phyloP scores from a whole-genome alignment of 495 filamentous ascomycete species.

The Xylaria curta region DNA sequence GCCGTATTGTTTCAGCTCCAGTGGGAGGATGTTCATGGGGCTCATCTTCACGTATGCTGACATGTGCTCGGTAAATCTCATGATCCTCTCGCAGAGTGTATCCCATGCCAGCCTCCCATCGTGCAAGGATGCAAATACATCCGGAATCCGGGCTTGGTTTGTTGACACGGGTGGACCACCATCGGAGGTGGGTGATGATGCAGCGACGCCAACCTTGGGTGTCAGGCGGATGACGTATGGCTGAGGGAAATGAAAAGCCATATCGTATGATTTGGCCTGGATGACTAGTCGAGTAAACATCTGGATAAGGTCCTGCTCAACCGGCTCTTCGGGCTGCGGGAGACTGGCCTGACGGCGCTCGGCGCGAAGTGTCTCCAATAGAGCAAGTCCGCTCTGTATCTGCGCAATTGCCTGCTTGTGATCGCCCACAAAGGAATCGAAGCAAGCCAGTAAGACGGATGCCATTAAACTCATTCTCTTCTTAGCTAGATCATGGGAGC shows the following conservation, averaged over 20 bases:
- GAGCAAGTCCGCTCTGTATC: slow-evolving; percentile 52
- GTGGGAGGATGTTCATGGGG: slow-evolving; percentile 58
- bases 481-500: slow-evolving; percentile 42
- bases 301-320: slow-evolving; percentile 62
- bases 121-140: slow-evolving; percentile 51
- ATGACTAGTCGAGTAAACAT: slow-evolving; percentile 65
- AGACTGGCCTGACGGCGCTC: slow-evolving; percentile 47
- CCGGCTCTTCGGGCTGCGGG: slow-evolving; percentile 51
- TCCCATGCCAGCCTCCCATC: slow-evolving; percentile 60
- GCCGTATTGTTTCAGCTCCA: slow-evolving; percentile 52
- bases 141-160: slow-evolving; percentile 50
- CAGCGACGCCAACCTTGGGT: slow-evolving; percentile 39
- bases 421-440: slow-evolving; percentile 59
- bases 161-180: slow-evolving; percentile 50
- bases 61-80: slow-evolving; percentile 60
- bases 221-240: slow-evolving; percentile 61
- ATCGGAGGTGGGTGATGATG: slow-evolving; percentile 51
- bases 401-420: slow-evolving; percentile 55
- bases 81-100: slow-evolving; percentile 55
- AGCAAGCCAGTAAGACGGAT: slow-evolving; percentile 55
- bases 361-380: slow-evolving; percentile 52
- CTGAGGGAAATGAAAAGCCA: slow-evolving; percentile 66
- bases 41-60: slow-evolving; percentile 49
- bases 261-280: slow-evolving; percentile 65
- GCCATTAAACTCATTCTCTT: slow-evolving; percentile 56